These are phyloP conservation scores for Psidium friedrichsthalianum DNA, from an alignment of 345 rosid species.

Conservation along the genomic window DNA sequence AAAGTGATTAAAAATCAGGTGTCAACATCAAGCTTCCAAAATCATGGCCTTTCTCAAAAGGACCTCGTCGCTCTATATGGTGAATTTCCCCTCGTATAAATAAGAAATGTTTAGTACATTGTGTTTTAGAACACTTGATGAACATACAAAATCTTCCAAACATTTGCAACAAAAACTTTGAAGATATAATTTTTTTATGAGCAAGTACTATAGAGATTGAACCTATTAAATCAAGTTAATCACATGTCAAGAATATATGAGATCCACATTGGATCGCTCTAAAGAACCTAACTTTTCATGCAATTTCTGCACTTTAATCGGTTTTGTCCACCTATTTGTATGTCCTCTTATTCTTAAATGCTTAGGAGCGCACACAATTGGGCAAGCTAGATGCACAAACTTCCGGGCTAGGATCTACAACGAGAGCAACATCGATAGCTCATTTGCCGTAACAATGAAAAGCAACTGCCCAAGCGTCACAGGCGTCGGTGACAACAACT, in stretches of 20 bases:
- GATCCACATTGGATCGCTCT: neutral
- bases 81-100: neutral
- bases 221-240: neutral
- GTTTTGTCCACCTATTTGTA: neutral
- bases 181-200: neutral
- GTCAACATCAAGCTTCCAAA: conserved; percentile 41
- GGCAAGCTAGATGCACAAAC: conserved; percentile 36
- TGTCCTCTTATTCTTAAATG: neutral
- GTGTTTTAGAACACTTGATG: too few relatives aligned
- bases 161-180: neutral
- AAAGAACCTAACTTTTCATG: neutral
- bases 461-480: conserved; percentile 22
- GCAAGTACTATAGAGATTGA: neutral
- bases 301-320: neutral
- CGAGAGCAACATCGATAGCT: conserved; percentile 29
- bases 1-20: too few relatives aligned
- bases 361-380: conserved; percentile 31
- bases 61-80: conserved; percentile 87
- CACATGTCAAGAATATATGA: neutral
- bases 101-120: neutral
- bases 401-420: conserved; percentile 39
- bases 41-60: conserved; percentile 57
- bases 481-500: conserved; percentile 11
- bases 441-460: conserved; percentile 23
- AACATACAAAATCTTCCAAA: too few relatives aligned